These are phyloP conservation scores for Boletus barrowsii DNA, from an alignment of 768 basidiomycete genomes.

Conservation along the genomic window DNA sequence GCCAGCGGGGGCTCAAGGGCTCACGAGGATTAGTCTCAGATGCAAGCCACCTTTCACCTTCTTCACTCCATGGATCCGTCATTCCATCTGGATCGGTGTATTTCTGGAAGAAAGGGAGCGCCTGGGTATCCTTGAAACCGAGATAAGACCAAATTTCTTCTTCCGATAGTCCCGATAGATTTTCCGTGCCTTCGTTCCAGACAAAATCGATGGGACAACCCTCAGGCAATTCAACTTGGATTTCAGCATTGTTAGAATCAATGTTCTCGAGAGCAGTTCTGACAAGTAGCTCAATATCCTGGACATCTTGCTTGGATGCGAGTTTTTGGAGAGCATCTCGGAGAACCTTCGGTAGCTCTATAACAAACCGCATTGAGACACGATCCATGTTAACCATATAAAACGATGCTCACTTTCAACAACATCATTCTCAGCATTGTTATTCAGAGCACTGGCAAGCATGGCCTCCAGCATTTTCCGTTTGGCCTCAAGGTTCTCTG, in stretches of 20 bases:
- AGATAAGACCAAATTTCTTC: not conserved
- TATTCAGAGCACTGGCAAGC: not conserved
- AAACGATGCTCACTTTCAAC: not conserved
- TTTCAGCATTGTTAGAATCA: accelerated
- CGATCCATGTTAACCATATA: too few relatives aligned
- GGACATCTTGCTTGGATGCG: not conserved
- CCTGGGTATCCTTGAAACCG: not conserved
- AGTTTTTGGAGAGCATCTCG: not conserved
- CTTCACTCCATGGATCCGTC: constrained; percentile 5
- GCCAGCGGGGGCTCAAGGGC: constrained; percentile 13
- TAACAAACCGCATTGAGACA: too few relatives aligned
- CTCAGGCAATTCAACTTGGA: not conserved
- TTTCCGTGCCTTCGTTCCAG: constrained; percentile 2
- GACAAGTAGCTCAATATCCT: not conserved
- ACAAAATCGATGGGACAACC: not conserved
- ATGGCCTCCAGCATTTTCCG: not conserved
- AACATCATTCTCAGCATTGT: not conserved
- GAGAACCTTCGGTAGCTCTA: not conserved
- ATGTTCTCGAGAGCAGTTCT: not conserved
- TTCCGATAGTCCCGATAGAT: not conserved
- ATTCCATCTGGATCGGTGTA: not conserved
- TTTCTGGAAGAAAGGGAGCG: not conserved
- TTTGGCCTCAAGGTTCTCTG: not conserved
- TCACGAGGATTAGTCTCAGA: not conserved
- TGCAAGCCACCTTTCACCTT: constrained; percentile 10